Conservation (phyloP, 2,329 filamentous ascomycete genomes). For the Arachnomyces sp. region DNA sequence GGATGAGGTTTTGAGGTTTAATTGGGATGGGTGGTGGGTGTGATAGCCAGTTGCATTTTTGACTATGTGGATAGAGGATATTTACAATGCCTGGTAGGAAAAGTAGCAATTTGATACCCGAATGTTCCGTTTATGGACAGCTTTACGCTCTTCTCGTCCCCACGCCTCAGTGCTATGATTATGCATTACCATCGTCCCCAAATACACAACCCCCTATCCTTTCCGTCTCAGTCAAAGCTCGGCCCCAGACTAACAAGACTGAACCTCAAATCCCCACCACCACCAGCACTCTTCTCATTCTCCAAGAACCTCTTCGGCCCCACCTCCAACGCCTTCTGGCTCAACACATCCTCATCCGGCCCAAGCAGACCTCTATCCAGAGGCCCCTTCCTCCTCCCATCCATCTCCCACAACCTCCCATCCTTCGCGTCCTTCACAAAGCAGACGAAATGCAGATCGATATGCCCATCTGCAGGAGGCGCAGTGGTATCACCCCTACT, state of each 20-base stretch:
- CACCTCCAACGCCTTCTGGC: constrained; percentile 63
- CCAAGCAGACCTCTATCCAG: constrained; percentile 56
- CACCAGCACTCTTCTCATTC: constrained; percentile 45
- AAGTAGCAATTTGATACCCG: no score
- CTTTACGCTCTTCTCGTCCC: no score
- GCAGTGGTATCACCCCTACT: constrained; percentile 68
- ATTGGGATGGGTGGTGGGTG: constrained; percentile 46
- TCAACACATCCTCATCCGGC: constrained; percentile 61
- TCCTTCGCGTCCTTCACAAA: constrained; percentile 67
- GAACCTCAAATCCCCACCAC: constrained; percentile 49
- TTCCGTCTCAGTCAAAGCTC: constrained; percentile 40
- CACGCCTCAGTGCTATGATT: no score
- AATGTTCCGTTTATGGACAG: no score
- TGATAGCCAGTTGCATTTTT: constrained; percentile 1
- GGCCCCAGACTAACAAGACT: constrained; percentile 54
- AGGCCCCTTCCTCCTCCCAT: constrained; percentile 65
- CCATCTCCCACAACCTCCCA: constrained; percentile 70
- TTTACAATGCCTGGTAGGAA: no score
- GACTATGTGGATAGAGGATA: constrained; percentile 4
- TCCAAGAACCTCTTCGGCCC: constrained; percentile 57
- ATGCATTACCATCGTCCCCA: no score
- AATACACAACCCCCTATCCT: no score
- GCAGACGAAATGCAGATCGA: constrained; percentile 94
- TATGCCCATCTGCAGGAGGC: constrained; percentile 65
- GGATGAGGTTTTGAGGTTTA: constrained; percentile 55